These are phyloP conservation scores for Triangularia setosa DNA, from an alignment of 2,329 filamentous ascomycete species.

Conservation along the genomic window DNA sequence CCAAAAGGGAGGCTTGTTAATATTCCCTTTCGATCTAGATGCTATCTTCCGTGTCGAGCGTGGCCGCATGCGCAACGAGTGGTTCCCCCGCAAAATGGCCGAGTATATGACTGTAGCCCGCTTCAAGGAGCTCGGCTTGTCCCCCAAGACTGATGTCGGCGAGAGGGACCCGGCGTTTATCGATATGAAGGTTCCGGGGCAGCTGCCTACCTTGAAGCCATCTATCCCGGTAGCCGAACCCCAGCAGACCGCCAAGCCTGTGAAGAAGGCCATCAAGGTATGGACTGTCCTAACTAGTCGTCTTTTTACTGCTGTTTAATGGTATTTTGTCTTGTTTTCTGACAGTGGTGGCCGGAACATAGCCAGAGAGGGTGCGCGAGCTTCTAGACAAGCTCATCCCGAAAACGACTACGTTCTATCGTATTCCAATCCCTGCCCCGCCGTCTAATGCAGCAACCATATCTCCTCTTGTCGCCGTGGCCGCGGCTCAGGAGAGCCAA, in stretches of 20 bases:
- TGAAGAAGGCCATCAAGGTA: not conserved
- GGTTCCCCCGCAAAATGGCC: constrained; percentile 32
- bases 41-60: constrained; percentile 33
- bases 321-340: not conserved
- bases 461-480: constrained; percentile 24
- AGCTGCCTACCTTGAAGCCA: not conserved
- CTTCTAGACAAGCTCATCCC: constrained; percentile 37
- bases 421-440: constrained; percentile 33
- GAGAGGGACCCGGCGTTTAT: constrained; percentile 31
- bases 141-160: constrained; percentile 26
- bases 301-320: not conserved
- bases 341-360: constrained; percentile 6
- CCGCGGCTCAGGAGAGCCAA: constrained; percentile 12
- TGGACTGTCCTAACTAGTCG: not conserved
- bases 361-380: constrained; percentile 35
- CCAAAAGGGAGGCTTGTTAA: not conserved
- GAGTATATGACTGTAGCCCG: constrained; percentile 35
- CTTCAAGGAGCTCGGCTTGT: constrained; percentile 31
- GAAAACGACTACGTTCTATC: constrained; percentile 36
- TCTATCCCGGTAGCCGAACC: not conserved
- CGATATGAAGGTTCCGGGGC: constrained; percentile 4
- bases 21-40: constrained; percentile 20
- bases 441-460: constrained; percentile 19
- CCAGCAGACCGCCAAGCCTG: not conserved
- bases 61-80: constrained; percentile 37